Base-by-base conservation (phyloP, 768 basidiomycete species). In the Coprinellus aureogranulatus region DNA sequence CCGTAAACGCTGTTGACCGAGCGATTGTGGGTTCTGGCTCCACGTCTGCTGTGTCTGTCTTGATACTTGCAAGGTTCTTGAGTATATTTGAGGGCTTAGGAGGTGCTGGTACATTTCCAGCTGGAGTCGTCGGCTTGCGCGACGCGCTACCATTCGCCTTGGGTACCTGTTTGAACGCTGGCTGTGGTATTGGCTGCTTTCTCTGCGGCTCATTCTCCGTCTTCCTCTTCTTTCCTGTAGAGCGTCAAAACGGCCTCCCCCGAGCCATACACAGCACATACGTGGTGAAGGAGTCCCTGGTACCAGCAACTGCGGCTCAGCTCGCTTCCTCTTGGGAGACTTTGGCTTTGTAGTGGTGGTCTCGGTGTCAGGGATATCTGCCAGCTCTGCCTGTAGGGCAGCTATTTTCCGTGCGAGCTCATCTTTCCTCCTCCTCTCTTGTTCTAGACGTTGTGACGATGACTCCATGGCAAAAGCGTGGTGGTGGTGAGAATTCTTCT, bases 1-100 rank as follows among this genome's bases (percentile, higher is more conserved):
- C 78, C 2, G 65, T 64, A 54, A 79, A 77, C 5, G 71, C 75
- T 20, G 70, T 58, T 9, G 71, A 63, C 20, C 69, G 67, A 14
- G 3, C 18, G 14, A 48, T 25, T 2, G 47, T 28, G 2, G n/a
- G 16, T 37, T 25, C 28, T 18, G 27, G 27, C 49, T 51, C 49
- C 2, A 22, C 28, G 11, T 3, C 26, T 46, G 12, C 16, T 23
- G 44, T n/a, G 47, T 27, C 47, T 4, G 8, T 8, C 23, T 23
- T 6, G 25, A 48, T 28, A 11, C 47, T 48, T 26, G 47, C 22
- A 20, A 51, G 49, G 49, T 31, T 51, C 18, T 51, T 37, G 34
- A 51, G 28, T 5, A 37, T 11, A 22, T 51, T 51, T 4, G 49
- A 48, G 26, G 47, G 47, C 9, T 28, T 25, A 25, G 47, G 26